A percentile compares a stretch with the other conserved stretches of the same genome.
Conservation (phyloP, 192 early-diverging fungal genomes). For the Podila clonocystis region DNA sequence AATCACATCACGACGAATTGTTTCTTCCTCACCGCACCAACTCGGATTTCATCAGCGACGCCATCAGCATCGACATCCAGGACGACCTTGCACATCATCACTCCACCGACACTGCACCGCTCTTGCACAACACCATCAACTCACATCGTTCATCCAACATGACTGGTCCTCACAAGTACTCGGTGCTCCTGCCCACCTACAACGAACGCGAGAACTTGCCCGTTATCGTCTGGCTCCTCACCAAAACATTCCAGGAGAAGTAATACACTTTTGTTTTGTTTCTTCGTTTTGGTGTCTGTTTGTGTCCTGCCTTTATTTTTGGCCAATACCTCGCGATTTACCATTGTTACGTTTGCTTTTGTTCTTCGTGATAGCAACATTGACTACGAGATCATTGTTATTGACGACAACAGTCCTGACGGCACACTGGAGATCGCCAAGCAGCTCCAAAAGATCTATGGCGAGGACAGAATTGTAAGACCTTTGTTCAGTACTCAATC, state of each 20-base stretch:
- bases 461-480: constrained; percentile 86
- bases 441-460: constrained; percentile 87
- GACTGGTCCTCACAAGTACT: constrained; percentile 74
- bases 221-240: constrained; percentile 92
- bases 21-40: not conserved
- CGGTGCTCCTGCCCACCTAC: constrained; percentile 97
- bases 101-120: not conserved
- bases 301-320: not conserved
- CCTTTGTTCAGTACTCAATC: not conserved
- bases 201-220: constrained; percentile 98
- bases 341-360: not conserved
- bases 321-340: not conserved
- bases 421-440: constrained; percentile 94
- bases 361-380: constrained; percentile 63
- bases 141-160: constrained; percentile 11
- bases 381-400: constrained; percentile 96
- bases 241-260: constrained; percentile 86
- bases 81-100: constrained; percentile 20
- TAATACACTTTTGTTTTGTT: constrained; percentile 33
- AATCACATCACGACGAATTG: not conserved
- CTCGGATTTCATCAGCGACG: constrained; percentile 20
- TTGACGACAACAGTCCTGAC: constrained; percentile 96
- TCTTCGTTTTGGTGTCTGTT: not conserved
- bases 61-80: constrained; percentile 51
- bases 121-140: constrained; percentile 13